Evolutionary conservation across 805 yeast species (phyloP).

Genomic region (Candida stauntonica): DNA sequence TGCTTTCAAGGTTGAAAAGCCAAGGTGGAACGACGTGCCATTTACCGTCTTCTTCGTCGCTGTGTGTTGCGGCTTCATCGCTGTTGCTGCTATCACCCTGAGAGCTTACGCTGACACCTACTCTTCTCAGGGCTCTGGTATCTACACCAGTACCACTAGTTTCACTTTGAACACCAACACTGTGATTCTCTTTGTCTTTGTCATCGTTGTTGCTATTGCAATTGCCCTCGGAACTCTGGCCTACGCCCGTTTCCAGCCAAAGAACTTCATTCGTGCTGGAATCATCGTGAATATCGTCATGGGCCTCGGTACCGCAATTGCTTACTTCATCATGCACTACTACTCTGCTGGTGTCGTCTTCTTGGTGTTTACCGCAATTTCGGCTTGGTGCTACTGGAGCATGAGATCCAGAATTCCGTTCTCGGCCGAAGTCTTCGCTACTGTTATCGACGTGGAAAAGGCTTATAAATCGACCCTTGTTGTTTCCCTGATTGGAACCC

Average conservation of each 20-base stretch:
- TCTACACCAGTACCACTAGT: conserved; percentile 47
- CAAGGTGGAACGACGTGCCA: conserved; percentile 68
- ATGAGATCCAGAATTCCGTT: conserved; percentile 69
- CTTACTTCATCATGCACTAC: conserved; percentile 60
- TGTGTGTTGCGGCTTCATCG: conserved; percentile 61
- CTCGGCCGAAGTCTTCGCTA: conserved; percentile 63
- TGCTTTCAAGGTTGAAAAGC: conserved; percentile 60
- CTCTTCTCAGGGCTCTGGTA: conserved; percentile 55
- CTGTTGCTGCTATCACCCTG: conserved; percentile 64
- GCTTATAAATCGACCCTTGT: conserved; percentile 64
- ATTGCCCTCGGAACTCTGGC: conserved; percentile 52
- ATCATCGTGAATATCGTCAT: conserved; percentile 61
- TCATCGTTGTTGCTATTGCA: conserved; percentile 54
- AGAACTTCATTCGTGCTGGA: conserved; percentile 62
- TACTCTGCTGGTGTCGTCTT: conserved; percentile 81
- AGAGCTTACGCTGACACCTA: conserved; percentile 56
- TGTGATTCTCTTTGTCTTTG: conserved; percentile 62
- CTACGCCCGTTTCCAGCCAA: conserved; percentile 62
- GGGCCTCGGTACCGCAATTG: conserved; percentile 74
- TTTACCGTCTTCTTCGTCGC: conserved; percentile 52
- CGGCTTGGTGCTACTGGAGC: conserved; percentile 70
- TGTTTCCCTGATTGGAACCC: conserved; percentile 56
- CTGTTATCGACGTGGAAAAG: conserved; percentile 74
- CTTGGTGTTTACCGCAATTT: conserved; percentile 56
- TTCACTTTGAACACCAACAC: conserved; percentile 75